Conservation (phyloP, 2,329 filamentous ascomycete species). For the Ophiostoma ulmi region DNA sequence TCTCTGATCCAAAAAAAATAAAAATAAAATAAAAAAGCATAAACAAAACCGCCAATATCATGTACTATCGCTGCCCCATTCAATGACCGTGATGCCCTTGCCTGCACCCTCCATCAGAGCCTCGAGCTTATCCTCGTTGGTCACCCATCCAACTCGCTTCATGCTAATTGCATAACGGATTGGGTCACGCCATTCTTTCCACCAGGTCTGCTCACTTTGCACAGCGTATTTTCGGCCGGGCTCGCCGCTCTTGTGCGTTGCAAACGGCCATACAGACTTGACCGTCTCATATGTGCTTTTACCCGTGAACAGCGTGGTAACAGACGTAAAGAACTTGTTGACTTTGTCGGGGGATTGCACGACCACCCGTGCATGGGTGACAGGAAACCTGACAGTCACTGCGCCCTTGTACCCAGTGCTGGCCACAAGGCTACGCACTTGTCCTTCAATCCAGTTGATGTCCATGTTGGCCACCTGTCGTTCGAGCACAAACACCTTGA, state of each 20-base stretch:
- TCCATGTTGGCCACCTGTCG: slow-evolving; percentile 52
- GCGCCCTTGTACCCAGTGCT: slow-evolving; percentile 47
- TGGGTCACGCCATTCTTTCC: slow-evolving; percentile 47
- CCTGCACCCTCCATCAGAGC: slow-evolving; percentile 48
- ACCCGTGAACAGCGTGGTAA: slow-evolving; percentile 48
- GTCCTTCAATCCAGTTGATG: slow-evolving; percentile 50
- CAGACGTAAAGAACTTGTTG: slow-evolving; percentile 50
- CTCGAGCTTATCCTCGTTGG: slow-evolving; percentile 51
- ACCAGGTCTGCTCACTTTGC: slow-evolving; percentile 55
- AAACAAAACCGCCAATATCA: background rate
- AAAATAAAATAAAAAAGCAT: slow-evolving; percentile 10
- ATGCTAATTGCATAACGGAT: slow-evolving; percentile 39
- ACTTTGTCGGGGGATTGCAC: slow-evolving; percentile 49
- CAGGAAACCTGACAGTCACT: slow-evolving; percentile 46
- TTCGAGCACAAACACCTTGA: slow-evolving; percentile 49
- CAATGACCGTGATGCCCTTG: slow-evolving; percentile 35
- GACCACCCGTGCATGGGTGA: slow-evolving; percentile 46
- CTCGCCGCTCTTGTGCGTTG: slow-evolving; percentile 44
- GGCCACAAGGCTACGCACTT: slow-evolving; percentile 48
- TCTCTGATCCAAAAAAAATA: background rate
- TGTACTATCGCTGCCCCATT: slow-evolving; percentile 38
- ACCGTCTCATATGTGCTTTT: slow-evolving; percentile 53
- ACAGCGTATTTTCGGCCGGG: slow-evolving; percentile 44
- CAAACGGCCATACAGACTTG: slow-evolving; percentile 55
- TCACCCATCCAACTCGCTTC: slow-evolving; percentile 44